These are phyloP conservation scores for Oryza glumipatula DNA, from an alignment of 176 grass and related monocot species.

Conservation along the genomic window DNA sequence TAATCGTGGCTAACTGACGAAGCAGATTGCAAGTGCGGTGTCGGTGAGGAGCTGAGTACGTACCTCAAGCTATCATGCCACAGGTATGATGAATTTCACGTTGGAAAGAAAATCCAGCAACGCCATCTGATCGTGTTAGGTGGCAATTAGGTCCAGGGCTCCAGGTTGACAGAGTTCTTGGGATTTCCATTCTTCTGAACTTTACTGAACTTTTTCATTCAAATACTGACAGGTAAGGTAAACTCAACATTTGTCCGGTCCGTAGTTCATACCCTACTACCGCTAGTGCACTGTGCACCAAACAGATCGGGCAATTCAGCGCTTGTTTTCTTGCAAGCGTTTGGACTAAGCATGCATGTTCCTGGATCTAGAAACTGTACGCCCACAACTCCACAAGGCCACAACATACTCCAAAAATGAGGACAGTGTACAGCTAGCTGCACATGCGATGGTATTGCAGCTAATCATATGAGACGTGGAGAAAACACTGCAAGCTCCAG, in stretches of 20 bases:
- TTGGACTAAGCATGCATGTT: background rate
- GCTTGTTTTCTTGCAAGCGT: slow-evolving; percentile 10
- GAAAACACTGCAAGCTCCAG: slow-evolving; percentile 31
- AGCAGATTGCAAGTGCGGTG: slow-evolving; percentile 25
- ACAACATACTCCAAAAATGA: slow-evolving; percentile 10
- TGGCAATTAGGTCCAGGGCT: slow-evolving; percentile 30
- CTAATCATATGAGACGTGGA: slow-evolving; percentile 1
- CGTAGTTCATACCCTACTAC: background rate
- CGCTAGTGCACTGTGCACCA: background rate
- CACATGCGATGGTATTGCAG: slow-evolving; percentile 16
- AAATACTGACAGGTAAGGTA: background rate
- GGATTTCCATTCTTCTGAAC: background rate
- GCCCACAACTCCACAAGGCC: background rate
- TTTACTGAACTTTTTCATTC: background rate
- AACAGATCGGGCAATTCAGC: background rate
- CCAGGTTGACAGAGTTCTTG: background rate
- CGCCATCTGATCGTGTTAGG: slow-evolving; percentile 20
- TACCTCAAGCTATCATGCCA: slow-evolving; percentile 6
- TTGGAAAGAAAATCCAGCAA: slow-evolving; percentile 16
- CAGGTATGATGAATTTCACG: background rate
- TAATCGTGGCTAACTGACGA: background rate
- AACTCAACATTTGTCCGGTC: slow-evolving; percentile 17
- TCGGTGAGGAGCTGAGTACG: slow-evolving; percentile 14
- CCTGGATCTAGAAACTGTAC: slow-evolving; percentile 38
- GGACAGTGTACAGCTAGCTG: slow-evolving; percentile 17